Percentiles rank a stretch among this genome's conserved stretches.
Conservation (phyloP, 106 monocot genomes). For the Agapanthus africanus region DNA sequence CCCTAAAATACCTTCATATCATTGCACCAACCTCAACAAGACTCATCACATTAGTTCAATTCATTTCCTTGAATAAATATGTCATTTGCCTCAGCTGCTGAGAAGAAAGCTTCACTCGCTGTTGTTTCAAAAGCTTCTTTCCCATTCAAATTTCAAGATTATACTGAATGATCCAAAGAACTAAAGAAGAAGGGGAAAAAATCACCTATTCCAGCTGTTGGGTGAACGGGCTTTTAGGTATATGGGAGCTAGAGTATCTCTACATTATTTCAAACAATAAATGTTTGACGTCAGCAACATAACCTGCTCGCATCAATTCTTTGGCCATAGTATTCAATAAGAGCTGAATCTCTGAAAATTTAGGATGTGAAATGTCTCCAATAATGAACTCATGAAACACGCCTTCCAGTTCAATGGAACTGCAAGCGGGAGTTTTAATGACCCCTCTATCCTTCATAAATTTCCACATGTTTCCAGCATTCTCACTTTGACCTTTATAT, state of each 20-base stretch:
- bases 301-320: conserved; percentile 10
- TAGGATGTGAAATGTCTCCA: conserved; percentile 33
- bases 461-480: conserved; percentile 36
- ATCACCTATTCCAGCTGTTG: not conserved
- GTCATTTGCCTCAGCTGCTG: not conserved
- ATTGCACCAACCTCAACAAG: not conserved
- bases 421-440: conserved; percentile 37
- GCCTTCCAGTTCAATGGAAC: conserved; percentile 41
- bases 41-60: not conserved
- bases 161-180: not conserved
- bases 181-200: not conserved
- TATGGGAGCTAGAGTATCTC: not conserved
- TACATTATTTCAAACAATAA: not conserved
- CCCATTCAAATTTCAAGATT: not conserved
- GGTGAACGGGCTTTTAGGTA: not conserved
- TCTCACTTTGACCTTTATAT: conserved; percentile 24
- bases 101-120: not conserved
- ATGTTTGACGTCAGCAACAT: conserved; percentile 8
- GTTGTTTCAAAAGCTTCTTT: not conserved
- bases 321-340: conserved; percentile 18
- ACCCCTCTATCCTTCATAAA: conserved; percentile 42
- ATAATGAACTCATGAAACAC: conserved; percentile 29
- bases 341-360: conserved; percentile 16
- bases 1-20: not conserved
- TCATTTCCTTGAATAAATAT: not conserved